Base-by-base conservation (phyloP, 495 filamentous ascomycete genomes). In the Lepidopterella palustris region DNA sequence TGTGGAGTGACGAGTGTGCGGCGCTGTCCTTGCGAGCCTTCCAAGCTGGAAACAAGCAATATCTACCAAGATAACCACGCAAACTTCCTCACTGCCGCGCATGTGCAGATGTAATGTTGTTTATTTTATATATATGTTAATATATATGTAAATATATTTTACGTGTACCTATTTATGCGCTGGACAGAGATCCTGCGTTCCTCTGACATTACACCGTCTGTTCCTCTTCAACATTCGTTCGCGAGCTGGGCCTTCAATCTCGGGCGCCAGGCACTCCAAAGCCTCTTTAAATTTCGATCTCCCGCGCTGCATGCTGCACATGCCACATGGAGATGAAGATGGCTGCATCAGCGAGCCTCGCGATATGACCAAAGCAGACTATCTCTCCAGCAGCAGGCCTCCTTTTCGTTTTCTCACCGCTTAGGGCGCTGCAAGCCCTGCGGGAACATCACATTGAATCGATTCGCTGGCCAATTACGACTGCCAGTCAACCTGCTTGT, bases 361-460 rank as follows among this genome's bases (percentile, higher is more conserved):
- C 35, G 35, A 42, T 18, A 50, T 1, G 2, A 21, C 3, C 47
- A 11, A 24, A 5, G 5, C 15, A 20, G 21, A 21, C 47, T 9
- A 24, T 5, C 6, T 50, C 57, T 45, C 26, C 9, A 8, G 26
- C 8, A 18, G 15, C n/a, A 50, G 31, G 52, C 32, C 35, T 42
- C 13, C 24, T 56, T 31, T 57, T 27, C 48, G 45, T 58, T 53
- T 48, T 9, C 42, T 54, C 29, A 53, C 55, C 55, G 48, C 60
- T 31, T 23, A 4, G 24, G 20, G 53, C 53, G 59, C 59, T 53
- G 53, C 51, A 23, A 18, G 21, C n/a, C 31, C 31, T 3, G 6
- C 57, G 35, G 18, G 45, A 42, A 18, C 47, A 42, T 52, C 26
- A 50, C 21, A 31, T 23, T 29, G 23, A 26, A 47, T n/a, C 32